Percentiles rank a stretch among this genome's conserved stretches.
These are phyloP conservation scores for Aspergillus spinulosporus DNA, from an alignment of 2,329 filamentous ascomycete species.

Conservation along the genomic window DNA sequence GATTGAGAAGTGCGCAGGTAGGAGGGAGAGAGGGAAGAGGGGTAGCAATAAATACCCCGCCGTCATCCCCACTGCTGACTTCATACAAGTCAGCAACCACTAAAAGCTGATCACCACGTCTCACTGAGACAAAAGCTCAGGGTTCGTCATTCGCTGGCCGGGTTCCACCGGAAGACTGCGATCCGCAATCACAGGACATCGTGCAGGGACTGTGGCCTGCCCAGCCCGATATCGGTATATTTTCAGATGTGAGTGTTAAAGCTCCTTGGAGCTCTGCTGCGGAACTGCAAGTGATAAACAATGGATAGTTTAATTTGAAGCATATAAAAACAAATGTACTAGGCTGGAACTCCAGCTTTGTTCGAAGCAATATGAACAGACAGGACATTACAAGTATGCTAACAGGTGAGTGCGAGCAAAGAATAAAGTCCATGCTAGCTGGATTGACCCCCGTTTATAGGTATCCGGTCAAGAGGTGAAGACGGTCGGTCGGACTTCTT, in stretches of 20 bases:
- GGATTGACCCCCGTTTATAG: constrained; percentile 29
- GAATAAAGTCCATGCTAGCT: neutral
- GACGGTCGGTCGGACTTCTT: constrained; percentile 45
- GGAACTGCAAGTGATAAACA: neutral
- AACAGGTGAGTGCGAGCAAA: neutral
- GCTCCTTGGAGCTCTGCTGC: neutral
- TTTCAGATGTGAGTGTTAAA: neutral
- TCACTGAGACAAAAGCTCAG: constrained; percentile 11
- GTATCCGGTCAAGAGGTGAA: constrained; percentile 40
- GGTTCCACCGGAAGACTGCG: constrained; percentile 14
- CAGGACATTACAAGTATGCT: constrained; percentile 6
- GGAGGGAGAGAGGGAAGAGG: constrained; percentile 18
- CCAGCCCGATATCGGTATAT: neutral
- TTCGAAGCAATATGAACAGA: constrained; percentile 3
- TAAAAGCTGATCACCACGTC: constrained; percentile 5
- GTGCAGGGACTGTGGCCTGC: neutral
- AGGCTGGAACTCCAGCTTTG: neutral
- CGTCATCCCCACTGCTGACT: constrained; percentile 4
- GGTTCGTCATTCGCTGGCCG: neutral
- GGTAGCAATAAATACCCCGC: constrained; percentile 15
- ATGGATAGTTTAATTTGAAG: neutral
- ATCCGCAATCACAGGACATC: constrained; percentile 5
- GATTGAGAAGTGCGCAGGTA: neutral
- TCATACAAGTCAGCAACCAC: neutral
- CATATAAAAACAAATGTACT: constrained; percentile 5